Conservation (phyloP, 768 basidiomycete species). For the Bullera alba region DNA sequence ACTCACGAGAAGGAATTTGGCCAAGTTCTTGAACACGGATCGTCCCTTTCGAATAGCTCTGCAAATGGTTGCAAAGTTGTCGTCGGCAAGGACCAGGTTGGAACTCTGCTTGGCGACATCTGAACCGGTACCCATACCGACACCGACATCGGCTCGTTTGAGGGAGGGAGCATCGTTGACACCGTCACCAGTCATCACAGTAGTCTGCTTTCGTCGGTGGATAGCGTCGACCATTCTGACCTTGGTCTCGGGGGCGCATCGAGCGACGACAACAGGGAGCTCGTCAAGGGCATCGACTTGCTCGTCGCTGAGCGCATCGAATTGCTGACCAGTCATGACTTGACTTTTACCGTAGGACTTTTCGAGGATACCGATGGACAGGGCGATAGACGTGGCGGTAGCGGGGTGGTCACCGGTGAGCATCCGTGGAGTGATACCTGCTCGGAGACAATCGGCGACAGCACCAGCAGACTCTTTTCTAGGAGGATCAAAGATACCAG, state of each 20-base stretch:
- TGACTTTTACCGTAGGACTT: conserved; percentile 28
- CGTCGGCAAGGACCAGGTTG: conserved; percentile 60
- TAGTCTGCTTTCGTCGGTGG: conserved; percentile 53
- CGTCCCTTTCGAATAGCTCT: conserved; percentile 61
- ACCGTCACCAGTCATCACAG: conserved; percentile 58
- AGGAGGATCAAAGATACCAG: conserved; percentile 56
- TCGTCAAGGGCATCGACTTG: conserved; percentile 52
- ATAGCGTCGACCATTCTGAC: conserved; percentile 53
- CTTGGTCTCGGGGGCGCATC: conserved; percentile 52
- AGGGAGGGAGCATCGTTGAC: conserved; percentile 60
- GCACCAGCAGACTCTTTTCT: conserved; percentile 54
- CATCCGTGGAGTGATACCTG: conserved; percentile 54
- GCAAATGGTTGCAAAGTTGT: conserved; percentile 62
- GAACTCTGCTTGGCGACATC: conserved; percentile 61
- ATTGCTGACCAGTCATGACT: conserved; percentile 51
- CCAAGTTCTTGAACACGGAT: conserved; percentile 58
- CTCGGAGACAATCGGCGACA: conserved; percentile 53
- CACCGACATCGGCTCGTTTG: conserved; percentile 56
- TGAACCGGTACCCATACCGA: conserved; percentile 58
- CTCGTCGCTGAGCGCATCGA: conserved; percentile 54
- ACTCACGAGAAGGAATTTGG: conserved; percentile 51
- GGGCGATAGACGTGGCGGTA: conserved; percentile 55
- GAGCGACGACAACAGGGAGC: conserved; percentile 57
- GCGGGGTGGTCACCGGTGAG: conserved; percentile 55
- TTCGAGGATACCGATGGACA: conserved; percentile 51